These are phyloP conservation scores for Candida ovalis DNA, from an alignment of 805 yeast species.

Conservation along the genomic window DNA sequence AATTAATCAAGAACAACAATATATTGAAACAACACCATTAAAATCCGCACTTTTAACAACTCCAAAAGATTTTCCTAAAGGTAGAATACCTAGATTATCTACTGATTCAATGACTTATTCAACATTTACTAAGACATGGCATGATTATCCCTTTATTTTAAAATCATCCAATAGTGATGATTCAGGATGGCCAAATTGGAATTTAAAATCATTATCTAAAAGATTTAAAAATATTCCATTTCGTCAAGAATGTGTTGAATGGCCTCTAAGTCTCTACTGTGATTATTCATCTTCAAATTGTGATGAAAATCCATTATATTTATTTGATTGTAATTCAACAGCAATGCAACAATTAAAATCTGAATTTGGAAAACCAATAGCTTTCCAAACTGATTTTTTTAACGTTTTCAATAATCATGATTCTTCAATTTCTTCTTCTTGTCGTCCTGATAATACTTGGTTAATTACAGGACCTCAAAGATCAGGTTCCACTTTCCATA, in stretches of 20 bases:
- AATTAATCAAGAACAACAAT: constrained; percentile 40
- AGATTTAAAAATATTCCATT: constrained; percentile 61
- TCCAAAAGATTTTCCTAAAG: constrained; percentile 16
- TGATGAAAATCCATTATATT: constrained; percentile 83
- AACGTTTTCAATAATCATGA: constrained; percentile 30
- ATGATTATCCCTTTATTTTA: constrained; percentile 54
- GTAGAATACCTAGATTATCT: constrained; percentile 49
- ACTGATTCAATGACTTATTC: constrained; percentile 42
- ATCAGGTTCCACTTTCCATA: constrained; percentile 88
- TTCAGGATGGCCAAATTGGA: constrained; percentile 63
- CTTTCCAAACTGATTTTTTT: constrained; percentile 61
- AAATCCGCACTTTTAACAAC: constrained; percentile 4
- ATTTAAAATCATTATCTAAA: constrained; percentile 40
- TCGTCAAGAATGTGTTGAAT: constrained; percentile 81
- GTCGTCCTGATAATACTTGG: constrained; percentile 93
- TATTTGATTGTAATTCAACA: constrained; percentile 76
- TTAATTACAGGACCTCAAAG: constrained; percentile 77
- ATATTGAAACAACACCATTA: constrained; percentile 8
- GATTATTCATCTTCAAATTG: constrained; percentile 56
- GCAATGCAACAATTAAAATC: constrained; percentile 55
- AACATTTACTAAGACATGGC: constrained; percentile 41
- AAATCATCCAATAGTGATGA: constrained; percentile 15
- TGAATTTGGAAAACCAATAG: constrained; percentile 52
- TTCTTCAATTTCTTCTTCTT: constrained; percentile 33
- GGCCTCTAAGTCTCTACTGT: constrained; percentile 63